Base-by-base conservation (phyloP, 1,284 basidiomycete species). In the Leccinum solheimii region DNA sequence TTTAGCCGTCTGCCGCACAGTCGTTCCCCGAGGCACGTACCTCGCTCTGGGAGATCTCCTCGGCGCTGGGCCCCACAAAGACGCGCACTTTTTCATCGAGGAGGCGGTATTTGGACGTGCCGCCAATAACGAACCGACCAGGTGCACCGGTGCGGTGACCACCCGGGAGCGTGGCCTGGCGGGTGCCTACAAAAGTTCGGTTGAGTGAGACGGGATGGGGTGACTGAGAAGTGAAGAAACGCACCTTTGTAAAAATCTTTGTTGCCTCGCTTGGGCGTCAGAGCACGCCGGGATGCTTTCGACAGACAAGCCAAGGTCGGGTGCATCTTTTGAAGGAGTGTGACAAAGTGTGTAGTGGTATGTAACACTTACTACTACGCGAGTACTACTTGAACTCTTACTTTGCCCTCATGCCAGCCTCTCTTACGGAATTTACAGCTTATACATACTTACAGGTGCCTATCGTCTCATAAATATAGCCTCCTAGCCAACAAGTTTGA, bases 211-310 rank as follows among this genome's bases (percentile, higher is more conserved):
- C 19, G 23, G 14, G 48, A 9, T 2, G n/a, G 49, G 53, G 21
- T 32, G 23, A 2, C 0, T 19, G 34, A 8, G 8, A 34, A 21
- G 19, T 21, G 19, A 21, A 13, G 26, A 40, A 3, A 74, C 77
- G 38, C 10, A 90, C 94, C 95, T 77, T 97, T 97, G 83, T 96
- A 97, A 73, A 83, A 97, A 75, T 97, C 93, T 71, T 96, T 97
- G 80, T 95, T 96, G 19, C 85, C 95, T 56, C 87, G 79, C 75
- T 97, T 97, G 0, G 91, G 81, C 0, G 89, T 94, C 55, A 97
- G 80, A 5, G 93, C 84, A 27, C 86, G 79, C 59, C 95, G 81
- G 2, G 90, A 92, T 27, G 94, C 94, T 77, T 92, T 92, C 36
- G 88, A 90, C 6, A 88, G 78, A 63, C 86, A 79, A 30, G 79